Evolutionary conservation across 768 basidiomycete species (phyloP), one percentile per base, ranked within the genome.

Genomic region (Pulveroboletus sp.): DNA sequence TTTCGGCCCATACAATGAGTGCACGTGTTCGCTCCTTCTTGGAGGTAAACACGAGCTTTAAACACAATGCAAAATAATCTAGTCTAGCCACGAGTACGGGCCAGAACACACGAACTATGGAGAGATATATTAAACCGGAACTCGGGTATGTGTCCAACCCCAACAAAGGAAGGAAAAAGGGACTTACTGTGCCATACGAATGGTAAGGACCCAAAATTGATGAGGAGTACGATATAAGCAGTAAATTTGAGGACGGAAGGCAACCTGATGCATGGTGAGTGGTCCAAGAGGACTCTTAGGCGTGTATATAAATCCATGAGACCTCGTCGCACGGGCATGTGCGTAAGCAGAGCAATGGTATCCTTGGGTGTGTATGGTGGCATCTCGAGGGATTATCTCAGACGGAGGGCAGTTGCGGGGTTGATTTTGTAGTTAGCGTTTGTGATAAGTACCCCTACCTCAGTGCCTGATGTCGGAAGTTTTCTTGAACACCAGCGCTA

Each of bases 131-230:
- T 51, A 8, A 41, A 43, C 27, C 36, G 5, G 17, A 39, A 17
- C 24, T 24, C 13, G n/a, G 1, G 15, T 26, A 8, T 10, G 2
- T 5, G 24, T 35, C 30, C 8, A 1, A 27, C 13, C 6, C 15
- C 11, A 18, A 14, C 8, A 1, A 26, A 26, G 4, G 21, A 14
- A 6, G 8, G 14, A 4, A 28, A 15, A 32, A 42, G 14, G 18
- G 9, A 76, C 84, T 61, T 59, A 87, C 86, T 57, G 57, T 87
- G 86, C 85, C 86, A 89, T 27, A 71, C 71, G 18, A 84, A 60
- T 1, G 86, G 86, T 61, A 79, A 76, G 13, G 83, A 84, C 17
- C 80, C 77, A 15, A 69, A 51, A 51, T 88, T 86, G 17, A 81
- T 36, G n/a, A 86, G 59, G 42, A 87, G 67, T 0, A 87, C 47